A percentile compares a stretch with the other conserved stretches of the same genome.
Conservation (phyloP, 805 yeast species). For the Metschnikowia kofuensis region DNA sequence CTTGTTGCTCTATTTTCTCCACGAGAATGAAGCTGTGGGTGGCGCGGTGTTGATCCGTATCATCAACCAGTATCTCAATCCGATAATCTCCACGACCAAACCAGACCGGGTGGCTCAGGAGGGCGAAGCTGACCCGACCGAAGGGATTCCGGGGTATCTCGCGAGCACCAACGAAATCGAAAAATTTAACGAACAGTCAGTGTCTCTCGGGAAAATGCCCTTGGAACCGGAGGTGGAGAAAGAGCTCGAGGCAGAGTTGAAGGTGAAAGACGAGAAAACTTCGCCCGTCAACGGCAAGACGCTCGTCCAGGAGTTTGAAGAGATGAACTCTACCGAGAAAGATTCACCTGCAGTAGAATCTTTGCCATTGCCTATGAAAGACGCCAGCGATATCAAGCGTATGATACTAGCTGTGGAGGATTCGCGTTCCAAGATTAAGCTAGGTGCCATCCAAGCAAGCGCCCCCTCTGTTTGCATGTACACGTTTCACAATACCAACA, state of each 20-base stretch:
- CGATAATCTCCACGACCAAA: conserved; percentile 38
- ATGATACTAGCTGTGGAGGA: conserved; percentile 80
- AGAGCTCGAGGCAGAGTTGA: conserved; percentile 82
- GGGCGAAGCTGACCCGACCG: conserved; percentile 49
- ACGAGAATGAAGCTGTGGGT: conserved; percentile 89
- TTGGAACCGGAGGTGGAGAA: conserved; percentile 78
- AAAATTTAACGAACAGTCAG: conserved; percentile 64
- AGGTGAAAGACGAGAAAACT: conserved; percentile 63
- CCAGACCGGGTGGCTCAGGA: conserved; percentile 41
- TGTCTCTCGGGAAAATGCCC: conserved; percentile 81
- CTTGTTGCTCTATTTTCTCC: conserved; percentile 77
- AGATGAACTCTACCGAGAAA: conserved; percentile 49
- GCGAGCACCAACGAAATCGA: conserved; percentile 49
- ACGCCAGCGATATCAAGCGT: conserved; percentile 73
- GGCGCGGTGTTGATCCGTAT: conserved; percentile 84
- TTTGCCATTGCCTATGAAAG: conserved; percentile 83
- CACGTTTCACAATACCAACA: conserved; percentile 93
- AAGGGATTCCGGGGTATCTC: conserved; percentile 49
- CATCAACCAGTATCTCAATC: conserved; percentile 77
- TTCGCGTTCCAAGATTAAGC: conserved; percentile 66
- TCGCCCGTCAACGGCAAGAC: conserved; percentile 39
- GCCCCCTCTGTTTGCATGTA: conserved; percentile 97
- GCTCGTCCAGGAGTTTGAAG: conserved; percentile 64
- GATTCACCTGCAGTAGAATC: conserved; percentile 73
- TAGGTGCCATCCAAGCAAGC: conserved; percentile 71